Evolutionary conservation across 257 asterid species (phyloP).

Genomic region (Oldenlandia corymbosa): DNA sequence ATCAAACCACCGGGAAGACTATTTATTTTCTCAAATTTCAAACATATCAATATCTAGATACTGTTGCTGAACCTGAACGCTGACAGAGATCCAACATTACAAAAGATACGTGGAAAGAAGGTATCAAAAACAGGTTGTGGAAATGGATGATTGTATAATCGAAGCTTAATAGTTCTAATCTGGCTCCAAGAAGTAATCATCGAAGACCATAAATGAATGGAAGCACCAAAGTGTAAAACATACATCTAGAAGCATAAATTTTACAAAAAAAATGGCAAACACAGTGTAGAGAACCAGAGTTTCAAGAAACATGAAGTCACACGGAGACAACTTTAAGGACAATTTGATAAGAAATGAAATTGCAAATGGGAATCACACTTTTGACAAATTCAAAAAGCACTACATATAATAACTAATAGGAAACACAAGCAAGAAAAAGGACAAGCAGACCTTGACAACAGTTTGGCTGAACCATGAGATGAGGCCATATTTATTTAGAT

Average conservation of each 20-base stretch:
- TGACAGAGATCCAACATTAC: not conserved
- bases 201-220: too few species aligned
- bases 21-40: too few species aligned
- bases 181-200: too few species aligned
- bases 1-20: too few species aligned
- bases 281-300: not conserved
- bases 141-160: not conserved
- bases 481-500: slow-evolving; percentile 92
- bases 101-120: not conserved
- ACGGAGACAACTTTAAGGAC: not conserved
- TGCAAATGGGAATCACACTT: not conserved
- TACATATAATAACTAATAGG: not conserved
- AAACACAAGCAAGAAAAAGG: not conserved
- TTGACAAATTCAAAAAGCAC: not conserved
- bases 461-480: slow-evolving; percentile 98
- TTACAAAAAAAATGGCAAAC: not conserved
- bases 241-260: too few species aligned
- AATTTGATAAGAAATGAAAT: not conserved
- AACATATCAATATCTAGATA: too few species aligned
- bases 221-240: too few species aligned
- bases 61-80: too few species aligned
- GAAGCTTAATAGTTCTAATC: too few species aligned
- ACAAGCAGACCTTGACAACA: slow-evolving; percentile 64
- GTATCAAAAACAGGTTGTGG: not conserved
- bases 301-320: not conserved